Evolutionary conservation across 768 basidiomycete genomes (phyloP).

Genomic region (Xerocomellus intermedius): DNA sequence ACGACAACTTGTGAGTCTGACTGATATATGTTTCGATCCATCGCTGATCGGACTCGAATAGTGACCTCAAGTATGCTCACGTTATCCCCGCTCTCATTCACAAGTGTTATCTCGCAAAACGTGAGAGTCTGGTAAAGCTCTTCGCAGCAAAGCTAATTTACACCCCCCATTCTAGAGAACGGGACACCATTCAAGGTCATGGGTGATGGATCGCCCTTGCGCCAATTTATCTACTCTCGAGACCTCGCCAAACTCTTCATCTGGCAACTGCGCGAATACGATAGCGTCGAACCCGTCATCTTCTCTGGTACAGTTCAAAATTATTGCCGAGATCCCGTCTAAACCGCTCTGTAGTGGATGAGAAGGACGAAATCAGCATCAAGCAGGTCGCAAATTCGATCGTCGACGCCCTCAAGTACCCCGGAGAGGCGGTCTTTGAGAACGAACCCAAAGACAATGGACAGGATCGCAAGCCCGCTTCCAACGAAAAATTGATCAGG

Average conservation of each 20-base stretch:
- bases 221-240: conserved; percentile 98
- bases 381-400: conserved; percentile 89
- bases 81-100: conserved; percentile 95
- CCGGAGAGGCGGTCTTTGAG: conserved; percentile 80
- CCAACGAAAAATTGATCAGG: conserved; percentile 81
- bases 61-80: conserved; percentile 87
- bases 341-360: conserved; percentile 58
- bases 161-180: conserved; percentile 54
- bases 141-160: not conserved
- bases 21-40: not conserved
- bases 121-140: conserved; percentile 38
- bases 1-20: conserved; percentile 81
- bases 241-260: conserved; percentile 96
- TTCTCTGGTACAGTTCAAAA: conserved; percentile 60
- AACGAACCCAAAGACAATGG: conserved; percentile 68
- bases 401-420: conserved; percentile 76
- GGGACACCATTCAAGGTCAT: conserved; percentile 82
- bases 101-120: conserved; percentile 89
- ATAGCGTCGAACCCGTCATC: conserved; percentile 91
- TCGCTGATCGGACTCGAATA: conserved; percentile 29
- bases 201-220: conserved; percentile 87
- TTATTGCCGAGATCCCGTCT: not conserved
- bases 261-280: conserved; percentile 88
- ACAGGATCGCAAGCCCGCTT: conserved; percentile 95
- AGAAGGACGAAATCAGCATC: conserved; percentile 94